Conservation (phyloP, 2,329 filamentous ascomycete species). For the Fusarium clavum region DNA sequence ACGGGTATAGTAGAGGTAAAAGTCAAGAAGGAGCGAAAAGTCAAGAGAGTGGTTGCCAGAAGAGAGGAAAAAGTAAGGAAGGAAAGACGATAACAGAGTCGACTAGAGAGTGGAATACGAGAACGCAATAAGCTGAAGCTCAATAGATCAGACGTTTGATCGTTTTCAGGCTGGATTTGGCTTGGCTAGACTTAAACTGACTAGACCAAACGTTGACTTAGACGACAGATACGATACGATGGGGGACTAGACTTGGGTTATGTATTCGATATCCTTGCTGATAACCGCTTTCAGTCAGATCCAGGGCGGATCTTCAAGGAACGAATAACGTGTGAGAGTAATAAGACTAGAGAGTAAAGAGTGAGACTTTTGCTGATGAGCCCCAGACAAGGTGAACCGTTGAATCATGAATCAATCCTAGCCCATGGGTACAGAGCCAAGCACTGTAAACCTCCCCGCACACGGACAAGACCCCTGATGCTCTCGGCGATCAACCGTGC, state of each 20-base stretch:
- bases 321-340: conserved; percentile 25
- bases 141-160: conserved; percentile 7
- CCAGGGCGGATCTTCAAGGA: conserved; percentile 14
- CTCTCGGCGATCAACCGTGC: conserved; percentile 26
- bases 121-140: conserved; percentile 39
- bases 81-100: conserved; percentile 7
- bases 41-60: neutral
- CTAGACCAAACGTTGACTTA: conserved; percentile 16
- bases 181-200: conserved; percentile 15
- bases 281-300: conserved; percentile 13
- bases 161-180: conserved; percentile 33
- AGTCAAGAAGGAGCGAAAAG: conserved; percentile 1
- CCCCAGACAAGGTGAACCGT: conserved; percentile 26
- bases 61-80: conserved; percentile 6
- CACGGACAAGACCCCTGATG: conserved; percentile 23
- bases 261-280: conserved; percentile 20
- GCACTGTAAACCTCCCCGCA: conserved; percentile 17
- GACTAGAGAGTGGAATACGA: conserved; percentile 33
- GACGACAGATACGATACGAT: conserved; percentile 1
- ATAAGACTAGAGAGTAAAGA: conserved; percentile 8
- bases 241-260: conserved; percentile 11
- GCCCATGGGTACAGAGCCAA: neutral
- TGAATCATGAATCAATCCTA: conserved; percentile 16
- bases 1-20: conserved; percentile 7
- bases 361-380: conserved; percentile 31